phyloP scores from a whole-genome alignment of 106 monocot genomes.

The Dioscorea zingiberensis region DNA sequence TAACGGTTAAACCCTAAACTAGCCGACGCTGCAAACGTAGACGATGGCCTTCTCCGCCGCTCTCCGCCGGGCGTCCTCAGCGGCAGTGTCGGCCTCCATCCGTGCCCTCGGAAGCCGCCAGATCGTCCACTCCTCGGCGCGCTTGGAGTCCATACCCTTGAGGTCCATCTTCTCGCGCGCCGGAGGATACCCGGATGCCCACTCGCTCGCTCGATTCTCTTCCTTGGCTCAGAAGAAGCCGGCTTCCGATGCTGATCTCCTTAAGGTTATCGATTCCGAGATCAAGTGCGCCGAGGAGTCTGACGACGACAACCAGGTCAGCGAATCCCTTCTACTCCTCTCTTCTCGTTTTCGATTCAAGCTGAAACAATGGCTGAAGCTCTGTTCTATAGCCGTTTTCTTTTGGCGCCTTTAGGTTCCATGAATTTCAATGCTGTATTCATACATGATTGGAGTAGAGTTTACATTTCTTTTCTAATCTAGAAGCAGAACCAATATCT shows the following conservation, averaged over 20 bases:
- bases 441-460: no score
- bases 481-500: no score
- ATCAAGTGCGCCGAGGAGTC: conserved; percentile 79
- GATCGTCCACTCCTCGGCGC: background rate
- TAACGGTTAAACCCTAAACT: no score
- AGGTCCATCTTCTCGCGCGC: background rate
- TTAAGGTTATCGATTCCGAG: conserved; percentile 66
- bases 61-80: conserved; percentile 36
- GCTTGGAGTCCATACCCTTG: conserved; percentile 2
- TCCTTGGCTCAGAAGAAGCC: conserved; percentile 18
- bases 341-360: background rate
- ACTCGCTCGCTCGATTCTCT: conserved; percentile 10
- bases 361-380: no score
- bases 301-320: conserved; percentile 59
- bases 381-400: no score
- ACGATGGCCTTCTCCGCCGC: conserved; percentile 40
- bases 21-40: no score
- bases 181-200: no score
- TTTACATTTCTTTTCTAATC: no score
- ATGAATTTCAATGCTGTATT: no score
- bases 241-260: conserved; percentile 29
- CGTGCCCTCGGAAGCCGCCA: conserved; percentile 5
- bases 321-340: background rate
- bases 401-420: no score
- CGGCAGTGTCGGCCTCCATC: conserved; percentile 10